phyloP scores from a whole-genome alignment of 306 rosid genomes.

The Psophocarpus tetragonolobus region DNA sequence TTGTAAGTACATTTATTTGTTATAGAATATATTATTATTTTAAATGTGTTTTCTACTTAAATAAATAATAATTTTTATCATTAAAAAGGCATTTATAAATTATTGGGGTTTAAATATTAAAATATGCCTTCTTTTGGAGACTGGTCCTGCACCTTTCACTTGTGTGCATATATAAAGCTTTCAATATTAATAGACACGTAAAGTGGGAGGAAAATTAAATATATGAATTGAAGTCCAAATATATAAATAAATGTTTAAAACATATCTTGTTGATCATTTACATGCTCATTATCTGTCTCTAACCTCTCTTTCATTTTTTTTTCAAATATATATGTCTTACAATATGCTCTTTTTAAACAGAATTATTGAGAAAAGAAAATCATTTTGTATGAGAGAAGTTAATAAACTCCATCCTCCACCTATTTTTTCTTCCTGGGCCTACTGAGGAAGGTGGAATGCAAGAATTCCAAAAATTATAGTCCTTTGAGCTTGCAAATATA shows the following conservation, averaged over 20 bases:
- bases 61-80: too few relatives aligned
- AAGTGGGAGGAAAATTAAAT: not conserved
- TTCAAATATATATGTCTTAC: not conserved
- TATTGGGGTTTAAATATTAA: not conserved
- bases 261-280: not conserved
- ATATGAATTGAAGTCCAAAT: not conserved
- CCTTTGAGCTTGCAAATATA: not conserved
- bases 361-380: not conserved
- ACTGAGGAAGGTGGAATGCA: not conserved
- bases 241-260: not conserved
- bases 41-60: not conserved
- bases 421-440: not conserved
- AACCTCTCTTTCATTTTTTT: not conserved
- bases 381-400: not conserved
- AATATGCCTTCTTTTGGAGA: too few relatives aligned
- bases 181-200: too few relatives aligned
- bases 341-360: not conserved
- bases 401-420: not conserved
- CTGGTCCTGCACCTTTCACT: too few relatives aligned
- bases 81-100: not conserved
- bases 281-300: not conserved
- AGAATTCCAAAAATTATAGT: not conserved
- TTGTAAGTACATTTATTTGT: not conserved
- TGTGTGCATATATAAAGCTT: too few relatives aligned
- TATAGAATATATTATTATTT: too few relatives aligned